Conservation (phyloP, 2,329 filamentous ascomycete species). For the Aspergillus aculeatus region DNA sequence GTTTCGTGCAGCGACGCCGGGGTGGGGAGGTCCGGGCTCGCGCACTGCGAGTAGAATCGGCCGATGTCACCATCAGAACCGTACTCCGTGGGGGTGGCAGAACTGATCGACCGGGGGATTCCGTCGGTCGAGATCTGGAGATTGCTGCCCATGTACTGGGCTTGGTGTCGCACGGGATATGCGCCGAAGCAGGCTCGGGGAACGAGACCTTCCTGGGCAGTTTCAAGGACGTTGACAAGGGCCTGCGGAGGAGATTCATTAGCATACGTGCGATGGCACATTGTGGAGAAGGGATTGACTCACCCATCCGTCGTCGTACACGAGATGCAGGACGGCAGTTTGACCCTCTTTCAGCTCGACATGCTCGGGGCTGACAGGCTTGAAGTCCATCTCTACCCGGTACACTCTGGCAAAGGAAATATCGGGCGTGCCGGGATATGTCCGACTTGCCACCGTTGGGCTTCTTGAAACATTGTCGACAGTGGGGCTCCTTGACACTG, state of each 20-base stretch:
- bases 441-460: background rate
- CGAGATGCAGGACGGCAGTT: conserved; percentile 2
- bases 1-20: background rate
- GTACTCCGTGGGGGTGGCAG: background rate
- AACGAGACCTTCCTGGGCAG: background rate
- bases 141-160: conserved; percentile 6
- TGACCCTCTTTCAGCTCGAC: conserved; percentile 3
- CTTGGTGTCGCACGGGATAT: conserved; percentile 3
- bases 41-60: conserved; percentile 3
- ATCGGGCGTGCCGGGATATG: background rate
- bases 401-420: conserved; percentile 3
- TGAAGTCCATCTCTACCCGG: conserved; percentile 2
- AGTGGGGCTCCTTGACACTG: background rate
- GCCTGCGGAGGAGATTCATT: background rate
- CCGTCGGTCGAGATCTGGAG: conserved; percentile 2
- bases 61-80: background rate
- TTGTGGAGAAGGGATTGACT: background rate
- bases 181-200: conserved; percentile 1
- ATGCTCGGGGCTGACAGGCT: conserved; percentile 2
- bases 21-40: background rate
- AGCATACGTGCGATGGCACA: background rate
- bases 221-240: conserved; percentile 1
- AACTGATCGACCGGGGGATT: background rate
- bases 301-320: conserved; percentile 8
- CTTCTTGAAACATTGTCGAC: background rate